These are phyloP conservation scores for Fusarium camptoceras DNA, from an alignment of 2,329 filamentous ascomycete species.

Conservation along the genomic window DNA sequence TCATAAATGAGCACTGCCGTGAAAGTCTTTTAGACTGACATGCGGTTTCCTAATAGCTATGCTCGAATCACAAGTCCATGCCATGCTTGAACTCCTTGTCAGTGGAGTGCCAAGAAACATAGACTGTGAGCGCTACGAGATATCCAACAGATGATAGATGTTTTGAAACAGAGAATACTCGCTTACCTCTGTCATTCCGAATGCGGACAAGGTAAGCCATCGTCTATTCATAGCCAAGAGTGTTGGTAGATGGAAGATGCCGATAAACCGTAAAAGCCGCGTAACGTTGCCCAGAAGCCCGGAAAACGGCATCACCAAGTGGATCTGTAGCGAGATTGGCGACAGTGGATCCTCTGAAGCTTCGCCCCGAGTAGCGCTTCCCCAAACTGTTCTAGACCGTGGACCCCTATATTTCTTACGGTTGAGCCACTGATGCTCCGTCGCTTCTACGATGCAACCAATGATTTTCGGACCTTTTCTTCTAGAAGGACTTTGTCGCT, in stretches of 20 bases:
- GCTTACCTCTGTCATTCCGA: background rate
- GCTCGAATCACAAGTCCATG: background rate
- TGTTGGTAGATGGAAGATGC: background rate
- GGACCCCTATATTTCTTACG: slow-evolving; percentile 12
- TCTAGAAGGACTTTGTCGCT: background rate
- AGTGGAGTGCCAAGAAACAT: background rate
- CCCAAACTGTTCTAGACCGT: background rate
- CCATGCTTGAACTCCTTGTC: background rate
- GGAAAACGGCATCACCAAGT: slow-evolving; percentile 15
- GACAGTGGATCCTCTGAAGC: background rate
- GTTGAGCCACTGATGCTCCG: slow-evolving; percentile 1
- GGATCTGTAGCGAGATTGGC: background rate
- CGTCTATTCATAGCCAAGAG: background rate
- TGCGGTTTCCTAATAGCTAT: background rate
- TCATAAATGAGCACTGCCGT: background rate
- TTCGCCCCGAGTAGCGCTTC: too few relatives aligned
- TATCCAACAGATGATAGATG: background rate
- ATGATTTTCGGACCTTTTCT: background rate
- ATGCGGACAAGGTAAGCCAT: background rate
- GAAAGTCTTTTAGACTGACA: background rate
- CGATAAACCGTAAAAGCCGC: slow-evolving; percentile 12
- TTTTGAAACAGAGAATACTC: background rate
- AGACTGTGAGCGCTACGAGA: background rate
- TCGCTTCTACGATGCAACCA: slow-evolving; percentile 3
- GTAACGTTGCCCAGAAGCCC: slow-evolving; percentile 3